Conservation (phyloP, 257 asterid species). For the Fraxinus cuspidata region DNA sequence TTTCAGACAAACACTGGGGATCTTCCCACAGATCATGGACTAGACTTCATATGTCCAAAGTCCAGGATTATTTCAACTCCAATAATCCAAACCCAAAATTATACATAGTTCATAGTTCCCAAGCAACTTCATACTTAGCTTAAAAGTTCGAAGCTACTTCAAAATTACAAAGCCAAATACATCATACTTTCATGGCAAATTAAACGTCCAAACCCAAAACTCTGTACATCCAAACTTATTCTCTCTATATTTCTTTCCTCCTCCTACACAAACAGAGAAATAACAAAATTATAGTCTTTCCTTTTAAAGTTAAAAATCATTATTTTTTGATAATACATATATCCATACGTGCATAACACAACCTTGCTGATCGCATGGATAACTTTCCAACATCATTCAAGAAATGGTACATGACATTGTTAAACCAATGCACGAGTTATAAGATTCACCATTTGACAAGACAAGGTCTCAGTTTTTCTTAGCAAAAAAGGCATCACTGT, state of each 20-base stretch:
- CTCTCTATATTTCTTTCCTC: neutral
- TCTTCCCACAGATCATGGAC: neutral
- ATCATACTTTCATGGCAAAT: neutral
- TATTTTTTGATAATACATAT: neutral
- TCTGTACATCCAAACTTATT: neutral
- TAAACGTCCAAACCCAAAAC: neutral
- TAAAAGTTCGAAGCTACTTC: neutral
- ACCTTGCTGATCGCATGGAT: too few relatives aligned
- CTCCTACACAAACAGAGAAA: neutral
- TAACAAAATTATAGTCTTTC: neutral
- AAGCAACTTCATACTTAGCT: neutral
- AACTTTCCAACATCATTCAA: neutral
- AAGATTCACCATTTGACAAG: neutral
- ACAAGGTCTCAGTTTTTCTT: neutral
- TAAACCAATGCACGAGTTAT: too few relatives aligned
- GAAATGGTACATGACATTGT: neutral
- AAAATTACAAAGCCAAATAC: neutral
- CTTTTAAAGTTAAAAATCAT: too few relatives aligned
- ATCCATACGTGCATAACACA: neutral
- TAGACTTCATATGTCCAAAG: neutral
- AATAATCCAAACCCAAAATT: neutral
- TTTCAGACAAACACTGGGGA: neutral
- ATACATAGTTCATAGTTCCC: neutral
- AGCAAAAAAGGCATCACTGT: neutral
- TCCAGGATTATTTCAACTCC: neutral